A percentile compares a stretch with the other conserved stretches of the same genome.
phyloP scores from a whole-genome alignment of 2,329 filamentous ascomycete genomes.

The Xylariaceae sp. region DNA sequence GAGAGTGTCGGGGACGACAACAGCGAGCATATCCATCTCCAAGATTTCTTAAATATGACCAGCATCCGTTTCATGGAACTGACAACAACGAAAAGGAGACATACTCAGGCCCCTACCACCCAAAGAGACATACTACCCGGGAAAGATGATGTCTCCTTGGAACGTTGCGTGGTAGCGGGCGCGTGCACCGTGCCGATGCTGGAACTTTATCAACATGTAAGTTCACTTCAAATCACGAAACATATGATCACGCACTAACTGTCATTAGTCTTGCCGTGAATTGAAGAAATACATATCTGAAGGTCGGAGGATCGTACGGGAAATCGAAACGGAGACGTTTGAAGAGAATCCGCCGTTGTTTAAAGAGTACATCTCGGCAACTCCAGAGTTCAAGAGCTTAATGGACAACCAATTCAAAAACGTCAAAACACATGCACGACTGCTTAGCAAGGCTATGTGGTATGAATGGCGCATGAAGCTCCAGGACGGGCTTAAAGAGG shows the following conservation, averaged over 20 bases:
- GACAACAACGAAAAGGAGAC: constrained; percentile 90
- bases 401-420: constrained; percentile 99
- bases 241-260: constrained; percentile 35
- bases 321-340: constrained; percentile 87
- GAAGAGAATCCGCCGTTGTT: constrained; percentile 92
- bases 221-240: constrained; percentile 37
- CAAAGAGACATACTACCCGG: constrained; percentile 51
- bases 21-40: constrained; percentile 75
- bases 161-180: constrained; percentile 83
- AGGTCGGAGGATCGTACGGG: constrained; percentile 84
- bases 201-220: constrained; percentile 88
- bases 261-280: constrained; percentile 77
- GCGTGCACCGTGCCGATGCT: constrained; percentile 92
- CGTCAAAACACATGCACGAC: constrained; percentile 87
- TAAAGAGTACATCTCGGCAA: constrained; percentile 85
- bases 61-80: constrained; percentile 98
- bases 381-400: constrained; percentile 78
- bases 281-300: constrained; percentile 97
- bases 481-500: constrained; percentile 79
- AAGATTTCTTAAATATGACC: constrained; percentile 93
- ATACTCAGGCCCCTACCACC: constrained; percentile 71
- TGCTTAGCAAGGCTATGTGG: constrained; percentile 95
- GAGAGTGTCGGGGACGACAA: constrained; percentile 56
- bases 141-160: constrained; percentile 65
- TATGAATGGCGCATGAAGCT: constrained; percentile 97